These are phyloP conservation scores for Hippophae gyantsensis DNA, from an alignment of 306 rosid genomes.

Conservation along the genomic window DNA sequence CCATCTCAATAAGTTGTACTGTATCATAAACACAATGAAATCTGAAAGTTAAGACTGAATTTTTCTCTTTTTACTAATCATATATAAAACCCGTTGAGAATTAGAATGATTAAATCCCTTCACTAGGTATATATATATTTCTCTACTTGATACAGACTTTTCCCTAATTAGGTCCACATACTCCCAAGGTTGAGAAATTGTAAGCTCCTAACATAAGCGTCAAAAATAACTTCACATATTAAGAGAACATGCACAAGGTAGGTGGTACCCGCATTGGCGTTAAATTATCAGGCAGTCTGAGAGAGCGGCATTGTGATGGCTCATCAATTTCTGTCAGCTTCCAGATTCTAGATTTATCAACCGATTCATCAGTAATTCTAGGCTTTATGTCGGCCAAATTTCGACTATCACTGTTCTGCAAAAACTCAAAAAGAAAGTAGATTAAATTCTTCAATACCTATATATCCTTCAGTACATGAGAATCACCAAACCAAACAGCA, in stretches of 20 bases:
- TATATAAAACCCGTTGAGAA: too few relatives aligned
- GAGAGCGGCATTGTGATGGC: conserved; percentile 70
- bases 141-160: too few relatives aligned
- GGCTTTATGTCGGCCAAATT: conserved; percentile 83
- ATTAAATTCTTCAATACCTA: not conserved
- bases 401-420: conserved; percentile 67
- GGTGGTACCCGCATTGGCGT: conserved; percentile 64
- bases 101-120: too few relatives aligned
- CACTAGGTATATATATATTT: too few relatives aligned
- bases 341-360: conserved; percentile 85
- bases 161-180: too few relatives aligned
- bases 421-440: conserved; percentile 11
- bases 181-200: too few relatives aligned
- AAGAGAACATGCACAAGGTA: not conserved
- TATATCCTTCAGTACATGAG: not conserved
- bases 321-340: conserved; percentile 81
- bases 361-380: conserved; percentile 76
- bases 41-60: too few relatives aligned
- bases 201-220: too few relatives aligned
- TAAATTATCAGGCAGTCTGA: conserved; percentile 79
- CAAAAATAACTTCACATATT: too few relatives aligned
- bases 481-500: conserved; percentile 1
- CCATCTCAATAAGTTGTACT: too few relatives aligned
- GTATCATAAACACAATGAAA: too few relatives aligned
- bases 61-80: too few relatives aligned